Evolutionary conservation across 2,329 filamentous ascomycete genomes (phyloP), one percentile per base, ranked within the genome.

Genomic region (Ilyonectria sp.): DNA sequence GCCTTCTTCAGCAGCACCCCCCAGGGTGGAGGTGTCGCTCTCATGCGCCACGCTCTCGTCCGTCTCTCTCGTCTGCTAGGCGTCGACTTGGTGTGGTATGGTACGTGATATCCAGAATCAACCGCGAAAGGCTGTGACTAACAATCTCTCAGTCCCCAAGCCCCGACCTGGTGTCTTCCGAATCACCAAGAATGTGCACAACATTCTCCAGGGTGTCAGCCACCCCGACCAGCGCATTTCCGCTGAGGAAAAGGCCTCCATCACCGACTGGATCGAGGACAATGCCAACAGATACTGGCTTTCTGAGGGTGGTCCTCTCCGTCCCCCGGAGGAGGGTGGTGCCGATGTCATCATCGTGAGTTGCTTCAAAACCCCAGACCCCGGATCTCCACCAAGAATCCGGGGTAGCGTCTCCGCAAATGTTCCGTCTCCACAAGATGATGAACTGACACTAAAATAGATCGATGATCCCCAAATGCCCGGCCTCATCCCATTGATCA

Each of bases 381-480:
- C 33, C 31, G 43, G 29, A 21, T 37, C 31, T 23, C 43, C 62
- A 59, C 26, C 26, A 9, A 1, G 46, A 55, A 49, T 55, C 62
- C 8, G 56, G 56, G 49, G 62, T 60, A 52, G 56, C 35, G 47
- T 31, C 47, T 33, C 58, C 49, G 52, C 19, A 49, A 49, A 49
- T 43, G 23, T 37, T 29, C 49, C 17, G 35, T 47, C 43, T 29
- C 29, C 53, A 40, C 15, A 4, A n/a, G 49, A 35, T 3, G 6
- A 47, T 26, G 4, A 19, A 47, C 53, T 64, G 21, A 60, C 59
- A 61, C 11, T 4, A 35, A 33, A 31, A 19, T 56, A 88, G 86
- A 89, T 95, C 59, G 93, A 96, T 74, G 93, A 96, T 72, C 93
- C 93, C 2, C 93, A 96, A 79, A 95, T 95, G 93, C 93, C 93